Evolutionary conservation across 116 monocot genomes (phyloP), one percentile per base, ranked within the genome.

Genomic region (Thalassia testudinum): DNA sequence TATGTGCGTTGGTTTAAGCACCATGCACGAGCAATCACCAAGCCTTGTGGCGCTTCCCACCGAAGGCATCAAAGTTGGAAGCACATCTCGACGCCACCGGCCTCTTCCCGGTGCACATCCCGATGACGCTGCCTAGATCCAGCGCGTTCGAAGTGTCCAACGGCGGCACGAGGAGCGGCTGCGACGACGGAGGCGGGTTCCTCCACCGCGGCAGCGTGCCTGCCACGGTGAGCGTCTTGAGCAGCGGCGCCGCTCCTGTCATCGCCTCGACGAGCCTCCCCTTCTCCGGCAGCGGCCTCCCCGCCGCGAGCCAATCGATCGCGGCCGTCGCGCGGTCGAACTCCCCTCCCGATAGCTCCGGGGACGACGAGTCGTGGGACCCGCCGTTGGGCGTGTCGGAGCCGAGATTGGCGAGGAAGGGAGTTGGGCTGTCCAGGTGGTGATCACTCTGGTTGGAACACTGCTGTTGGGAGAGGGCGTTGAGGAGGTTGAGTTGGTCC

Each of bases 171-270:
- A 40, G 37, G 3, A 57, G 24, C 1, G 66, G 53, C 49, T 56
- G 66, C 15, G 19, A 5, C 50, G 66, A n/a, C 0, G 81, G 78
- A 24, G 86, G 86, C 1, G 81, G 81, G 58, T 81, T 81, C 43
- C 75, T 65, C 87, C 87, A 82, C 47, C 52, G 60, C 5, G 87
- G 87, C 13, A 82, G 67, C 7, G 66, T 45, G 7, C 81, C 87
- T 12, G 82, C 81, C 37, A 81, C 60, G 8, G 78, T 53, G 0
- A 87, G 75, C 14, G 75, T 78, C 62, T 82, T 60, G 18, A 87
- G 75, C 22, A 78, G 78, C 1, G 87, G 87, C 0, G 81, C 87
- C 0, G 87, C 75, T 13, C 72, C 70, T 52, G 75, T 70, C 13
- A 87, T 77, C 10, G 87, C 70, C 27, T 75, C 60, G 58, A 78